These are phyloP conservation scores for Cymbidium sinense DNA, from an alignment of 106 monocot genomes.

Conservation along the genomic window DNA sequence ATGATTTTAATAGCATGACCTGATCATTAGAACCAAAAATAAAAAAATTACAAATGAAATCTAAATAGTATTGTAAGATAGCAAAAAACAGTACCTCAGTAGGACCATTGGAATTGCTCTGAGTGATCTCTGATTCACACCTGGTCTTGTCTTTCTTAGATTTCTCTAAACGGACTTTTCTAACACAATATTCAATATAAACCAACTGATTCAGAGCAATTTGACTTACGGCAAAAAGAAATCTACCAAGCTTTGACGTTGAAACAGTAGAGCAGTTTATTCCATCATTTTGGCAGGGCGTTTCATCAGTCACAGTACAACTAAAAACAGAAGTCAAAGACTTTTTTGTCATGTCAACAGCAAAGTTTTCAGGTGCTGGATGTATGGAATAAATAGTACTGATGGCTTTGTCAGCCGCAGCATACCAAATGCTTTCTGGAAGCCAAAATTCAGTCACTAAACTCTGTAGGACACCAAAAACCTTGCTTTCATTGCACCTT, in stretches of 20 bases:
- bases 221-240: conserved; percentile 81
- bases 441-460: conserved; percentile 60
- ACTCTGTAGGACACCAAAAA: conserved; percentile 56
- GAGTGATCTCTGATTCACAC: conserved; percentile 23
- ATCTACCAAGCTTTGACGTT: conserved; percentile 62
- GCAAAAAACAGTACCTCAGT: conserved; percentile 27
- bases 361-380: conserved; percentile 78
- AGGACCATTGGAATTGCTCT: conserved; percentile 14
- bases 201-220: conserved; percentile 83
- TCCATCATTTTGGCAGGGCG: conserved; percentile 13
- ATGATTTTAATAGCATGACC: neutral
- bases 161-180: conserved; percentile 71
- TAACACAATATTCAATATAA: conserved; percentile 69
- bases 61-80: neutral
- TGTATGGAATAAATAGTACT: conserved; percentile 68
- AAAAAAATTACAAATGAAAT: neutral
- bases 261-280: conserved; percentile 19
- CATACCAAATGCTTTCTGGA: conserved; percentile 88
- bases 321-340: conserved; percentile 44
- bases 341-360: conserved; percentile 57
- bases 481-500: conserved; percentile 35
- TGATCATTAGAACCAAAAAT: neutral
- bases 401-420: conserved; percentile 86
- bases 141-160: conserved; percentile 48
- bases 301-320: conserved; percentile 22